phyloP scores from a whole-genome alignment of 129 eudicot species.

The Arctium minus region DNA sequence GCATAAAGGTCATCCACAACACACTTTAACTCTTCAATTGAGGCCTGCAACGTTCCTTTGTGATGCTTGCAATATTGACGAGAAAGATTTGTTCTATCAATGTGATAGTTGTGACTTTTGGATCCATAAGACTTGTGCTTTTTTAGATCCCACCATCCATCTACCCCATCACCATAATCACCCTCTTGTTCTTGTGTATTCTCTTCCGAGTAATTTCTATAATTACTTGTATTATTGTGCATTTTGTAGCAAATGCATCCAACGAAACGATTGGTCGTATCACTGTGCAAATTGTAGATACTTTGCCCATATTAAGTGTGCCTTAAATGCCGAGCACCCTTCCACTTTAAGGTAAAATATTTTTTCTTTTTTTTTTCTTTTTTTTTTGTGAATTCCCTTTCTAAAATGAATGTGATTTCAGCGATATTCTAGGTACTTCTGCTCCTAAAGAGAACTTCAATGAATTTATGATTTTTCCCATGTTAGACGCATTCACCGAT shows the following conservation, averaged over 20 bases:
- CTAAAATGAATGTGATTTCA: not conserved
- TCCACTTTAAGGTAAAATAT: not conserved
- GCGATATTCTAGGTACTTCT: not conserved
- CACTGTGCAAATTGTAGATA: not conserved
- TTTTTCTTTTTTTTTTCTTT: not conserved
- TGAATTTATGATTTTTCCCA: not conserved
- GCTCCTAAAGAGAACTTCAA: not conserved
- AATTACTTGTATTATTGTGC: not conserved
- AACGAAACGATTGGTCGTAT: not conserved
- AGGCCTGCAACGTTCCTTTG: not conserved
- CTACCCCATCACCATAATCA: not conserved
- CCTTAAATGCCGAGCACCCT: not conserved
- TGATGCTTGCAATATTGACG: not conserved
- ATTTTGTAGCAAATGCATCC: not conserved
- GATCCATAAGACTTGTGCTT: not conserved
- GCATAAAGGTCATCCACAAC: not conserved
- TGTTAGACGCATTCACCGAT: conserved; percentile 1
- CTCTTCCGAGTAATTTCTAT: not conserved
- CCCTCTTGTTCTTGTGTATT: not conserved
- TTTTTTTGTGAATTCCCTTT: not conserved
- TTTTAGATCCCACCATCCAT: not conserved
- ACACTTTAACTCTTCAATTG: not conserved
- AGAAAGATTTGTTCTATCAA: not conserved
- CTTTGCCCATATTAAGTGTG: not conserved
- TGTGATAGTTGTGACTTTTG: not conserved